Conservation (phyloP, 805 yeast genomes). For the Hanseniaspora opuntiae region DNA sequence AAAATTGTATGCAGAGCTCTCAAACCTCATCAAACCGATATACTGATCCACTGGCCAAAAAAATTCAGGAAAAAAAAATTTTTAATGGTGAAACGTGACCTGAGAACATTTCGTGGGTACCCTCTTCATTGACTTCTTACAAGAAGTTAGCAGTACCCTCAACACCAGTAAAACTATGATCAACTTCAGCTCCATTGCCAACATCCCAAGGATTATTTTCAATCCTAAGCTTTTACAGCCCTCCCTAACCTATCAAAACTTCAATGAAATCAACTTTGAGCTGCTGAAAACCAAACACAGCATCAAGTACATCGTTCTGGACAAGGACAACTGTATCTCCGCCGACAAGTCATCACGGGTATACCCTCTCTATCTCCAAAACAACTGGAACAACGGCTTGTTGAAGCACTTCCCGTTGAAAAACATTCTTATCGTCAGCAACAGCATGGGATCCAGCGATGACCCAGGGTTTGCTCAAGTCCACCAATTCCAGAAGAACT, state of each 20-base stretch:
- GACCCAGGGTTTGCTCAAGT: constrained; percentile 35
- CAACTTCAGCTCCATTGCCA: constrained; percentile 66
- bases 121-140: too few relatives aligned
- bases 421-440: constrained; percentile 65
- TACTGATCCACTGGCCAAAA: too few relatives aligned
- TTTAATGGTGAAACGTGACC: too few relatives aligned
- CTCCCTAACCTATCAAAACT: constrained; percentile 40
- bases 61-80: too few relatives aligned
- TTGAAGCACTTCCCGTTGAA: constrained; percentile 33
- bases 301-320: constrained; percentile 71
- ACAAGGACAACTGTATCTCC: constrained; percentile 93
- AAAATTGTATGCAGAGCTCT: too few relatives aligned
- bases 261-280: constrained; percentile 38
- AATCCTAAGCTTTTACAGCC: constrained; percentile 64
- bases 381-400: constrained; percentile 40
- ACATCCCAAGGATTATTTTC: constrained; percentile 43
- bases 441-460: constrained; percentile 82
- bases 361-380: constrained; percentile 52
- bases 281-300: constrained; percentile 16
- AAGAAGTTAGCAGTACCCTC: not conserved
- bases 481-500: constrained; percentile 30
- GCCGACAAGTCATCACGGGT: constrained; percentile 64
- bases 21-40: too few relatives aligned
- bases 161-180: not conserved
- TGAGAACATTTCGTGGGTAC: too few relatives aligned